Evolutionary conservation across 2,329 filamentous ascomycete species (phyloP).

Genomic region (Talaromyces islandicus): DNA sequence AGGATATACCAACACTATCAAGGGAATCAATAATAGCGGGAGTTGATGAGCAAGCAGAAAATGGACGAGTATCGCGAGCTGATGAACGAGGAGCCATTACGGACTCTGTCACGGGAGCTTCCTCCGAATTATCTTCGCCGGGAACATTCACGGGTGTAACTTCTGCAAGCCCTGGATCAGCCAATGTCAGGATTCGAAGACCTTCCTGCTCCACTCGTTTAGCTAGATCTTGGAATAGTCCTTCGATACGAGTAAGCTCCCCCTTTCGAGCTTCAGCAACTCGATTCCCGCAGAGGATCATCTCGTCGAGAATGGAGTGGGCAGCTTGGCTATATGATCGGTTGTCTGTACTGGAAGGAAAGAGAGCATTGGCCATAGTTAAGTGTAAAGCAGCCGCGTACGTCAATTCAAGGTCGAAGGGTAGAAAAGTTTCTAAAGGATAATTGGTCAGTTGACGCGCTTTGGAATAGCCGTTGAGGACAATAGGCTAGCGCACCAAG

Average conservation of each 20-base stretch:
- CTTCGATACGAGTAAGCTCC: slow-evolving; percentile 27
- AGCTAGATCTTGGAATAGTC: slow-evolving; percentile 22
- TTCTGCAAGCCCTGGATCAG: background rate
- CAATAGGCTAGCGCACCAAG: slow-evolving; percentile 23
- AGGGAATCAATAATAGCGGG: slow-evolving; percentile 25
- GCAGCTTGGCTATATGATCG: slow-evolving; percentile 16
- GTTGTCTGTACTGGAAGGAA: slow-evolving; percentile 21
- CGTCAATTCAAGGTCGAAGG: slow-evolving; percentile 32
- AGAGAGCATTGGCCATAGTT: slow-evolving; percentile 29
- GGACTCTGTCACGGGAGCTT: background rate
- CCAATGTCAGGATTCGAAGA: slow-evolving; percentile 20
- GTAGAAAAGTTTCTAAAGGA: slow-evolving; percentile 27
- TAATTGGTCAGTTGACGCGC: background rate
- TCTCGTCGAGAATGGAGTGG: slow-evolving; percentile 28
- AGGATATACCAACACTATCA: slow-evolving; percentile 32
- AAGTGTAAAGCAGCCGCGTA: slow-evolving; percentile 29
- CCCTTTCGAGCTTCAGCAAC: slow-evolving; percentile 27
- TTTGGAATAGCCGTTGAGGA: background rate
- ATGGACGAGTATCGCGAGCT: background rate
- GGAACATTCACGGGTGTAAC: background rate
- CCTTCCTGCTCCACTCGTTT: slow-evolving; percentile 13
- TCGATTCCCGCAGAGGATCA: slow-evolving; percentile 29
- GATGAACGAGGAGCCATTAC: background rate
- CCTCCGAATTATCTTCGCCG: background rate
- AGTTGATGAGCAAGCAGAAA: slow-evolving; percentile 1